These are phyloP conservation scores for Clitoria ternatea DNA, from an alignment of 306 rosid genomes.

Conservation along the genomic window DNA sequence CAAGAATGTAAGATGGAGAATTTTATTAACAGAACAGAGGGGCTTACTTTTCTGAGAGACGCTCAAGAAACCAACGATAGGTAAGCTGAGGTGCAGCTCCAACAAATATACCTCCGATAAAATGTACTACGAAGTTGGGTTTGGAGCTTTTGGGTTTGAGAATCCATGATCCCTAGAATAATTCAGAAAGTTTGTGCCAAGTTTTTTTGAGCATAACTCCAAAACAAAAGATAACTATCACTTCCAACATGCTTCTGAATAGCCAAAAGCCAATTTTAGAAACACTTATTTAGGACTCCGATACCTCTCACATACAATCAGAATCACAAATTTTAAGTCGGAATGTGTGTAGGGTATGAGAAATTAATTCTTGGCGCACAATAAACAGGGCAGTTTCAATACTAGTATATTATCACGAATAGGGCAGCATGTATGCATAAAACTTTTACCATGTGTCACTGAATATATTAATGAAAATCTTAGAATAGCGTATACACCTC, in stretches of 20 bases:
- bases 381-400: no score
- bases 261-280: slow-evolving; percentile 9
- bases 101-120: slow-evolving; percentile 93
- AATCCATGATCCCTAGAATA: slow-evolving; percentile 92
- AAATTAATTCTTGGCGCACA: no score
- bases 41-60: slow-evolving; percentile 78
- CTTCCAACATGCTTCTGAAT: not conserved
- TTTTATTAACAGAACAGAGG: not conserved
- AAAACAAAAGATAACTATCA: slow-evolving; percentile 10
- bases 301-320: not conserved
- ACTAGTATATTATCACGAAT: no score
- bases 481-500: slow-evolving; percentile 59
- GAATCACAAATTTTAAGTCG: no score
- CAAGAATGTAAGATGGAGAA: not conserved
- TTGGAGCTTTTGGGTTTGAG: slow-evolving; percentile 63
- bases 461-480: not conserved
- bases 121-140: slow-evolving; percentile 79
- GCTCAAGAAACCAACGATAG: slow-evolving; percentile 88
- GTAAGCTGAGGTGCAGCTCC: slow-evolving; percentile 99
- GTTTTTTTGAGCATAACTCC: not conserved
- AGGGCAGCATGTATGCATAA: not conserved
- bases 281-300: not conserved
- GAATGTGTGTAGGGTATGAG: no score
- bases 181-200: slow-evolving; percentile 5
- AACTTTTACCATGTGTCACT: not conserved